Conservation (phyloP, 192 early-diverging fungal species). For the Rhizophagus prolifer region DNA sequence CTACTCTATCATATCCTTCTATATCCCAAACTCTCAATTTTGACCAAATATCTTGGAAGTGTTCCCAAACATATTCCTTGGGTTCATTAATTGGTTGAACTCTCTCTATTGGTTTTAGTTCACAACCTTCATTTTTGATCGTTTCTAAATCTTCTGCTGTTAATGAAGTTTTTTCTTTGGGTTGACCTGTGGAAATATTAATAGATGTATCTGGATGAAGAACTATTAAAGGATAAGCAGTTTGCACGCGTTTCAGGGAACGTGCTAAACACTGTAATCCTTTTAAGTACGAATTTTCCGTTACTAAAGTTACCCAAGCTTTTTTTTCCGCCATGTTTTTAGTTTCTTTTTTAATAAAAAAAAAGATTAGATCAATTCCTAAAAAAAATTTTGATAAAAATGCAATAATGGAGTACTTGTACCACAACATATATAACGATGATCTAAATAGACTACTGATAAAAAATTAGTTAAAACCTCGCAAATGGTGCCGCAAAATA, state of each 20-base stretch:
- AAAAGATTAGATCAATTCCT: too few species aligned
- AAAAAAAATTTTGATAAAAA: too few species aligned
- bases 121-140: background rate
- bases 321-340: background rate
- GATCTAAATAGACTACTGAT: background rate
- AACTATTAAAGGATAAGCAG: background rate
- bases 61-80: slow-evolving; percentile 25
- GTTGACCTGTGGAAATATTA: background rate
- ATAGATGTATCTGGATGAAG: background rate
- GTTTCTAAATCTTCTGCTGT: background rate
- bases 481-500: slow-evolving; percentile 1
- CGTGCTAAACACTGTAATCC: background rate
- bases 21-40: slow-evolving; percentile 72
- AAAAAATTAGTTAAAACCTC: background rate
- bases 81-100: background rate
- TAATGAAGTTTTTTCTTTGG: background rate
- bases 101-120: background rate
- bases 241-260: background rate
- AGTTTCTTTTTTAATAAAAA: too few species aligned
- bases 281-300: background rate
- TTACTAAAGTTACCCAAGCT: slow-evolving; percentile 1
- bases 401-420: too few species aligned
- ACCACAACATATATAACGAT: too few species aligned
- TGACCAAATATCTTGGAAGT: slow-evolving; percentile 49
- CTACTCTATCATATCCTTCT: slow-evolving; percentile 52